These are phyloP conservation scores for Agrostemma githago DNA, from an alignment of 148 eudicot species.

Conservation along the genomic window DNA sequence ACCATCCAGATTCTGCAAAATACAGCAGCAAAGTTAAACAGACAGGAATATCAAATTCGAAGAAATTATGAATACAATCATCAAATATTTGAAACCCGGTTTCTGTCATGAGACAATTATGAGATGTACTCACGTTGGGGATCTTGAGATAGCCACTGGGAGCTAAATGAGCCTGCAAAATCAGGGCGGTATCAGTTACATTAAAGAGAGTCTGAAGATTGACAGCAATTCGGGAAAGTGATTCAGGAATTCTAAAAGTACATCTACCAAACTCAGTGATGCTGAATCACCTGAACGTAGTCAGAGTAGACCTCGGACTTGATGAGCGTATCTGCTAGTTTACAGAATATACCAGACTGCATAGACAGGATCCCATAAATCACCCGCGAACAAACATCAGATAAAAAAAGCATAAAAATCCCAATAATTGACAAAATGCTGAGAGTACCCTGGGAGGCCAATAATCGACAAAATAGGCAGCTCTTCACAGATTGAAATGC, in stretches of 20 bases:
- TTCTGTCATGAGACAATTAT: neutral
- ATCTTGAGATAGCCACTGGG: conserved; percentile 93
- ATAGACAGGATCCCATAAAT: conserved; percentile 18
- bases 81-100: neutral
- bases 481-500: neutral
- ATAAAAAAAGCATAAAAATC: neutral
- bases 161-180: conserved; percentile 83
- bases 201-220: neutral
- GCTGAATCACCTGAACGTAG: conserved; percentile 52
- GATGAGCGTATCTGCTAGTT: conserved; percentile 53
- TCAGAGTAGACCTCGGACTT: conserved; percentile 66
- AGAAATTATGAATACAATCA: neutral
- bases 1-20: conserved; percentile 49
- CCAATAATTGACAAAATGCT: neutral
- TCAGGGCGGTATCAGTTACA: neutral
- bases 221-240: neutral
- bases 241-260: neutral
- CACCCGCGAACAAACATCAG: neutral
- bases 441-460: neutral
- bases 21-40: neutral
- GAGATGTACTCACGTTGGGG: conserved; percentile 59
- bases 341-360: conserved; percentile 69
- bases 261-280: conserved; percentile 10
- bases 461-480: neutral
- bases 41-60: neutral